Conservation (phyloP, 768 basidiomycete species). For the Terana coerulea region DNA sequence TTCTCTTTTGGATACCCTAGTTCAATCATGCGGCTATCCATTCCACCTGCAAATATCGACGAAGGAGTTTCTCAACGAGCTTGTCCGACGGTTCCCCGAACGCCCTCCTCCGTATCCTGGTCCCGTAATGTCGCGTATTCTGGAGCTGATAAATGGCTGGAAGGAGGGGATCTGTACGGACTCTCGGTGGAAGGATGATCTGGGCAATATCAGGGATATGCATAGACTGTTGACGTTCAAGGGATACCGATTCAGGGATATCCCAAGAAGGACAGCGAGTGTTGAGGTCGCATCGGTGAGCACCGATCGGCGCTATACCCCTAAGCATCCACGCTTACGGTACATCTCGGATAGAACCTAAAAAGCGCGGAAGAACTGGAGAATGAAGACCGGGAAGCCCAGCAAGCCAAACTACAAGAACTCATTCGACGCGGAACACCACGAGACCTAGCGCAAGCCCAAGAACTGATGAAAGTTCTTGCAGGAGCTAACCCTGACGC, state of each 20-base stretch:
- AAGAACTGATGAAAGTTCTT: conserved; percentile 94
- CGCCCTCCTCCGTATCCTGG: conserved; percentile 93
- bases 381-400: conserved; percentile 90
- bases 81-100: conserved; percentile 96
- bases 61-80: conserved; percentile 97
- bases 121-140: conserved; percentile 90
- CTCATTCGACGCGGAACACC: conserved; percentile 95
- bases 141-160: conserved; percentile 92
- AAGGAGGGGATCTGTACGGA: conserved; percentile 89
- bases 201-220: conserved; percentile 98
- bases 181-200: conserved; percentile 92
- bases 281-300: conserved; percentile 39
- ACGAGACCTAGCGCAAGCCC: conserved; percentile 89
- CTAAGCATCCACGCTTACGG: no score
- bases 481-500: conserved; percentile 94
- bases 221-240: conserved; percentile 92
- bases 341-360: conserved; percentile 52
- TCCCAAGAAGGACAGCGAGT: conserved; percentile 28
- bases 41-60: conserved; percentile 96
- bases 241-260: conserved; percentile 76
- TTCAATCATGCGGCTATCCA: conserved; percentile 94
- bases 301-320: conserved; percentile 10
- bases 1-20: conserved; percentile 83
- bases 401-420: conserved; percentile 98
- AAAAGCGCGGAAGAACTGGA: conserved; percentile 97